Base-by-base conservation (phyloP, 176 grass and related monocot species). In the Phoenix dactylifera region DNA sequence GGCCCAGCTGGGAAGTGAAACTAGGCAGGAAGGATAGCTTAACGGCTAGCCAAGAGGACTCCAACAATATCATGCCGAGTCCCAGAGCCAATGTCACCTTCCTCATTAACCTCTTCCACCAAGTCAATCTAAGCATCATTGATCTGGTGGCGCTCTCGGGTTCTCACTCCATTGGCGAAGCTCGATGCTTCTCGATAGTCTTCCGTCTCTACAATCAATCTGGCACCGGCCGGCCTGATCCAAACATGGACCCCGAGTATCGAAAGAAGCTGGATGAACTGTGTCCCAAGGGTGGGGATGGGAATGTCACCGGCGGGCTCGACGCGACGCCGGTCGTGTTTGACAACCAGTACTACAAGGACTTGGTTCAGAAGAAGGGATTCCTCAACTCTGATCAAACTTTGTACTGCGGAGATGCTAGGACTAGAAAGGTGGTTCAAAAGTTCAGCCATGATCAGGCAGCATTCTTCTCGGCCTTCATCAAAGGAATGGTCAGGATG, bases 171-270 rank as follows among this genome's bases (percentile, higher is more conserved):
- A 74, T 98, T 51, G 94, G 94, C 26, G 67, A 86, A 57, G 93
- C 57, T 48, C 84, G 93, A 66, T 92, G 93, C 84, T 98, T 98
- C 79, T 98, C 93, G 51, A 88, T 98, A 70, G 60, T 89, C 19
- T 92, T 92, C 79, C 79, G 88, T 35, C 93, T 89, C 84, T 98
- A 98, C 70, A 98, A 98, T 79, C 93, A 92, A 72, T 98, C 84
- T 0, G 88, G 88, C 24, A 81, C 88, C 7, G 93, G 79, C 19
- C 66, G 18, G 3, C 93, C 93, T n/a, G 93, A 98, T 78, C 88
- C 87, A 5, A 65, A 88, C 79, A 92, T 98, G 94, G 88, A 98
- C 70, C 16, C 76, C 0, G 22, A 60, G 4, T 98, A 69, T 67
- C 79, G 79, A 50, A 15, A 26, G 35, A 51, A 51, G 70, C 82